Evolutionary conservation across 73 alveolate genomes (phyloP).

Genomic region (Paramecium sexaurelia): DNA sequence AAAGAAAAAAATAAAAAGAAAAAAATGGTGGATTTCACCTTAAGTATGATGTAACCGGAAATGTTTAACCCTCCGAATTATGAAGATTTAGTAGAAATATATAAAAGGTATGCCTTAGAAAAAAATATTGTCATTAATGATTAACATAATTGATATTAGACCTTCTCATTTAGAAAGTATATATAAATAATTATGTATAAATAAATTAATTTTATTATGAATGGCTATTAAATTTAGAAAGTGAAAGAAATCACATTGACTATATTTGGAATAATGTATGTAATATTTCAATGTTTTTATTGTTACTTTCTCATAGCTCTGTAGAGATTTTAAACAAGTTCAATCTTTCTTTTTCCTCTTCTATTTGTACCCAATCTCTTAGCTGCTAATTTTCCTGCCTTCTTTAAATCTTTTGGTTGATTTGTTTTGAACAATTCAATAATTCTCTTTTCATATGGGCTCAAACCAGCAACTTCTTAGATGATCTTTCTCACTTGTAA

Average conservation of each 20-base stretch:
- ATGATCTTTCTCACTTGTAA: conserved; percentile 76
- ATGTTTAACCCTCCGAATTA: not conserved
- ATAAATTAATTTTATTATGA: not conserved
- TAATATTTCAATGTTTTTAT: conserved; percentile 36
- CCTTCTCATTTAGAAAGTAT: not conserved
- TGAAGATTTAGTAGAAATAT: conserved; percentile 4
- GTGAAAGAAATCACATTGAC: conserved; percentile 8
- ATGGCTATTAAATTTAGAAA: not conserved
- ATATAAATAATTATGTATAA: not conserved
- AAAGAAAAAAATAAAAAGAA: conserved; percentile 11
- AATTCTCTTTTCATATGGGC: conserved; percentile 94
- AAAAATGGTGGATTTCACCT: conserved; percentile 29
- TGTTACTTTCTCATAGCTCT: conserved; percentile 78
- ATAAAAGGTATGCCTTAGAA: not conserved
- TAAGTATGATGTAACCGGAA: conserved; percentile 46
- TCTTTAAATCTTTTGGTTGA: conserved; percentile 86
- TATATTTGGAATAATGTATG: conserved; percentile 52
- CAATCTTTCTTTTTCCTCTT: conserved; percentile 93
- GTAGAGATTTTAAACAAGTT: conserved; percentile 76
- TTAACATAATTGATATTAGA: not conserved
- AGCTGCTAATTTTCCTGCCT: conserved; percentile 93
- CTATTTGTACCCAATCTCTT: conserved; percentile 94
- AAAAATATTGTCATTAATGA: not conserved
- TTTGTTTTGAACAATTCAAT: conserved; percentile 91
- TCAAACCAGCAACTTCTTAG: conserved; percentile 93